These are phyloP conservation scores for Bipolaris zeicola DNA, from an alignment of 2,329 filamentous ascomycete species.

Conservation along the genomic window DNA sequence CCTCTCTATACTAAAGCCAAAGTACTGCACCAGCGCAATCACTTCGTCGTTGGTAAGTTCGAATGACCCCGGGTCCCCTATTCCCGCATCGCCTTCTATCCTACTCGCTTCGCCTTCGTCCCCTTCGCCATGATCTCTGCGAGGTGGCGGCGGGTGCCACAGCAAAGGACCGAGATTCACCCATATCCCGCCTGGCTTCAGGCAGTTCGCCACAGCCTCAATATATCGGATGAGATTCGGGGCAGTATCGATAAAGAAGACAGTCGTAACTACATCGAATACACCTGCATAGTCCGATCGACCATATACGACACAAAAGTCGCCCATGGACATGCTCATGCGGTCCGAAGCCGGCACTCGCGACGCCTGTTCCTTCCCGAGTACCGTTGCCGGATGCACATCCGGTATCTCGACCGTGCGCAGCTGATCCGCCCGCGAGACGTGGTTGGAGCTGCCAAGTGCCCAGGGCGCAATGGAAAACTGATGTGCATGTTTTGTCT, in stretches of 20 bases:
- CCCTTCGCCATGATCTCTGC: slow-evolving; percentile 33
- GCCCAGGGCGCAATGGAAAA: slow-evolving; percentile 86
- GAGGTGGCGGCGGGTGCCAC: slow-evolving; percentile 94
- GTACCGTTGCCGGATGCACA: slow-evolving; percentile 55
- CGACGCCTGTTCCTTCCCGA: slow-evolving; percentile 33
- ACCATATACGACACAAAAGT: slow-evolving; percentile 87
- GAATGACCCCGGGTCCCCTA: slow-evolving; percentile 86
- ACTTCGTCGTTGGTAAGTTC: slow-evolving; percentile 93
- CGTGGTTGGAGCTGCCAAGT: slow-evolving; percentile 85
- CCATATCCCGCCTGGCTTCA: slow-evolving; percentile 78
- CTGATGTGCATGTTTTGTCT: slow-evolving; percentile 62
- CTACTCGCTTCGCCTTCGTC: slow-evolving; percentile 21
- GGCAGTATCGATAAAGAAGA: slow-evolving; percentile 97
- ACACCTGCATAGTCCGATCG: slow-evolving; percentile 62
- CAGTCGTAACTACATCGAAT: slow-evolving; percentile 84
- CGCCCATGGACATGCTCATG: slow-evolving; percentile 93
- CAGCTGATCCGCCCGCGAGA: slow-evolving; percentile 74
- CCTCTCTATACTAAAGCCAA: slow-evolving; percentile 78
- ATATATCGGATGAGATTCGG: slow-evolving; percentile 92
- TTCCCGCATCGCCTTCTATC: slow-evolving; percentile 57
- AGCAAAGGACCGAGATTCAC: slow-evolving; percentile 89
- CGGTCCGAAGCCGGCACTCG: slow-evolving; percentile 58
- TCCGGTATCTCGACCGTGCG: slow-evolving; percentile 78
- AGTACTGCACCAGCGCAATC: slow-evolving; percentile 69
- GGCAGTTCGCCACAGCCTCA: slow-evolving; percentile 77